phyloP scores from a whole-genome alignment of 129 eudicot species.

The Sambucus nigra region DNA sequence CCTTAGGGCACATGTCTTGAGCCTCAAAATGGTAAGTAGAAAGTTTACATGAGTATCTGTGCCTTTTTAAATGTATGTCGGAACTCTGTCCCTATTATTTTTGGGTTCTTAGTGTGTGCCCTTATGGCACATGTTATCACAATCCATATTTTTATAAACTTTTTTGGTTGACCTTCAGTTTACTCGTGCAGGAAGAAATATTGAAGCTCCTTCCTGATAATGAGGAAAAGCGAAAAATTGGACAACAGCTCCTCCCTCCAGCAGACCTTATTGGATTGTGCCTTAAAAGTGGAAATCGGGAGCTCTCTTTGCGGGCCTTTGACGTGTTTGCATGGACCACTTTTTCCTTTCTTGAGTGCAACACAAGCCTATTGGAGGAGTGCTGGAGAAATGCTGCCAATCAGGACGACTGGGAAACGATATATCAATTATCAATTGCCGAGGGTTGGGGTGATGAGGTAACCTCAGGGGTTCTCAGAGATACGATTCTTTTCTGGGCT shows the following conservation, averaged over 20 bases:
- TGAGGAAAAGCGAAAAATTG: slow-evolving; percentile 45
- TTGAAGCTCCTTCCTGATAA: slow-evolving; percentile 34
- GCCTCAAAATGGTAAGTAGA: too few relatives aligned
- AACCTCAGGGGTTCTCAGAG: slow-evolving; percentile 34
- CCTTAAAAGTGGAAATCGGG: slow-evolving; percentile 43
- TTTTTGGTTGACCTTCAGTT: not conserved
- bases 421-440: slow-evolving; percentile 36
- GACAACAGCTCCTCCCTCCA: slow-evolving; percentile 58
- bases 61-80: too few relatives aligned
- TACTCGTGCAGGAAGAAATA: slow-evolving; percentile 59
- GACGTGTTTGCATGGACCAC: slow-evolving; percentile 86
- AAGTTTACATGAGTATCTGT: too few relatives aligned
- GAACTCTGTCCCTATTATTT: too few relatives aligned
- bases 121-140: too few relatives aligned
- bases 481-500: slow-evolving; percentile 72
- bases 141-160: too few relatives aligned
- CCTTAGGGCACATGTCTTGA: too few relatives aligned
- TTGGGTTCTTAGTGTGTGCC: too few relatives aligned
- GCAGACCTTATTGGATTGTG: slow-evolving; percentile 65
- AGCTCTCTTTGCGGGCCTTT: slow-evolving; percentile 55
- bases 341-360: slow-evolving; percentile 45
- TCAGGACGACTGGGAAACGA: slow-evolving; percentile 79
- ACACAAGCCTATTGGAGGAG: slow-evolving; percentile 72
- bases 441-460: slow-evolving; percentile 93
- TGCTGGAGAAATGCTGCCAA: slow-evolving; percentile 92